Base-by-base conservation (phyloP, 169 alveolate genomes). In the Babesia ovis region DNA sequence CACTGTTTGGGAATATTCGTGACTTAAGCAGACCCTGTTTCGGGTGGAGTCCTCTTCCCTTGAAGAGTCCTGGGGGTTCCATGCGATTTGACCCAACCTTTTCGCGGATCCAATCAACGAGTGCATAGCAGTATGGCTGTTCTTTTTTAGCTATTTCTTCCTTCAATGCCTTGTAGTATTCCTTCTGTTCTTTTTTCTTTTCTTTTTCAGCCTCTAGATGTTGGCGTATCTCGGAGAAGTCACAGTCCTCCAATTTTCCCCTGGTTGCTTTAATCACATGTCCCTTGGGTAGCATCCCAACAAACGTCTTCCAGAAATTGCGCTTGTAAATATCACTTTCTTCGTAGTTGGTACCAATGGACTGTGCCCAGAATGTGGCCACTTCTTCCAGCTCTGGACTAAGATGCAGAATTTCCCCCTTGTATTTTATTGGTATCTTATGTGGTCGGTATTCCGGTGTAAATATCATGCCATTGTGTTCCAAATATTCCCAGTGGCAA, bases 1-100 rank as follows among this genome's bases (percentile, higher is more conserved):
- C 97, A 77, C 94, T 97, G 74, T 95, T 98, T 1, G 99, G 99
- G 64, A 92, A 77, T 42, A 95, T 95, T 51, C 96, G 75, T 53
- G 76, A 71, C 85, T 94, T 95, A 58, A 94, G 80, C 84, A 84
- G 86, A 22, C 99, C 99, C 58, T 96, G 96, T 68, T 94, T 94
- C 29, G 99, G 99, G 76, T 98, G 99, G 60, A 97, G 98, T 25
- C 99, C 99, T 68, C 99, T 93, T 20, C 99, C 99, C 73, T 98
- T 94, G 85, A 98, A 97, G 41, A 98, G 90, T 20, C 99, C 99
- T 0, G 99, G 99, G 0, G 99, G 99, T 77, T 98, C 99, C 51
- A 97, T 95, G 58, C 95, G 83, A 70, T 90, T 89, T 80, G 94
- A 93, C 35, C 98, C 93, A 39, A 97, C 96, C 83, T 96, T 95